A percentile compares a stretch with the other conserved stretches of the same genome.
Evolutionary conservation across 177 flowering plant genomes (phyloP).

Genomic region (Vitis hybrid): DNA sequence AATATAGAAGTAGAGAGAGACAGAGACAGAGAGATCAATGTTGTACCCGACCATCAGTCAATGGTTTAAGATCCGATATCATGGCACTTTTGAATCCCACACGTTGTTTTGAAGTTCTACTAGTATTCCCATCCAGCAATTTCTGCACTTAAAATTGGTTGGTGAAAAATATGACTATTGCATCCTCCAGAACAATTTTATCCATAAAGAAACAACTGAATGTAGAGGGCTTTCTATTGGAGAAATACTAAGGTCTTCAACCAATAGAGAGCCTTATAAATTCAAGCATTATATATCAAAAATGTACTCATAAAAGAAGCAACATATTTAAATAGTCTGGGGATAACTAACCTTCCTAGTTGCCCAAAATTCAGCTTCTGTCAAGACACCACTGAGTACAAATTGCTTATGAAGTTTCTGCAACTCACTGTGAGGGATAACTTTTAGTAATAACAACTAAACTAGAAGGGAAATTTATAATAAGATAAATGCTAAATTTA

Average conservation of each 20-base stretch:
- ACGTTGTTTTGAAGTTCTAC: constrained; percentile 55
- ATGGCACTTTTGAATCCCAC: constrained; percentile 86
- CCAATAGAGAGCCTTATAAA: neutral
- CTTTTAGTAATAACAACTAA: constrained; percentile 10
- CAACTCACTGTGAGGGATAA: constrained; percentile 64
- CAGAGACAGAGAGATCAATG: constrained; percentile 11
- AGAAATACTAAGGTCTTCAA: neutral
- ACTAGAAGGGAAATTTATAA: constrained; percentile 1
- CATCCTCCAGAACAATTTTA: neutral
- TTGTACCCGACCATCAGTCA: constrained; percentile 87
- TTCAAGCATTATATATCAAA: neutral
- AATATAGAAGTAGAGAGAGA: neutral
- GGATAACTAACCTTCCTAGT: constrained; percentile 67
- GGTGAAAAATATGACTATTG: neutral
- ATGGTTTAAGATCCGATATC: constrained; percentile 77
- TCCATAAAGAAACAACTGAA: neutral
- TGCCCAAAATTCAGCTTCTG: constrained; percentile 98
- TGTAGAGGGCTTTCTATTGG: neutral
- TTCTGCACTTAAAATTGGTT: constrained; percentile 53
- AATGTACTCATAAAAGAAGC: neutral
- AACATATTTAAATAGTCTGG: neutral
- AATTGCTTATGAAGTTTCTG: constrained; percentile 91
- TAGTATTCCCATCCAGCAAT: constrained; percentile 50
- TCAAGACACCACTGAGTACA: constrained; percentile 67
- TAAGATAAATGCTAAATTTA: neutral